phyloP scores from a whole-genome alignment of 192 early-diverging fungal genomes.

The Funneliformis geosporum region DNA sequence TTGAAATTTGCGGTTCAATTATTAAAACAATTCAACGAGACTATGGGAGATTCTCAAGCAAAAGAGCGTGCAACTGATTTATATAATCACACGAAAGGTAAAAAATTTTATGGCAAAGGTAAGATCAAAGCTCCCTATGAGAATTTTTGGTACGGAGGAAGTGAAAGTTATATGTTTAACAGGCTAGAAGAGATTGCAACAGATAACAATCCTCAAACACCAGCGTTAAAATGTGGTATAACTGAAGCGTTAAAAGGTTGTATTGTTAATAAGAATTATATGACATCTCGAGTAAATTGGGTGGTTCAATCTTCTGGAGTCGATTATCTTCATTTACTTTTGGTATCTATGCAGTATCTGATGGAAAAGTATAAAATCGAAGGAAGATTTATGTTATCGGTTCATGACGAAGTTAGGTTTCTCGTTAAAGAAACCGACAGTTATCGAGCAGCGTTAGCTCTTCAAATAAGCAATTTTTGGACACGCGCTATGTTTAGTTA shows the following conservation, averaged over 20 bases:
- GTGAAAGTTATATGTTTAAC: constrained; percentile 96
- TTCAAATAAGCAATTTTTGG: constrained; percentile 95
- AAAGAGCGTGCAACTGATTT: constrained; percentile 65
- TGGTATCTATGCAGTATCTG: constrained; percentile 86
- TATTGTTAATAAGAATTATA: constrained; percentile 60
- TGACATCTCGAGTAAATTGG: constrained; percentile 94
- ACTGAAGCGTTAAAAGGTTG: constrained; percentile 78
- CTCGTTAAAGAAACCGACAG: constrained; percentile 77
- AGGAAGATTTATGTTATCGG: constrained; percentile 84
- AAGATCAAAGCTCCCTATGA: constrained; percentile 33
- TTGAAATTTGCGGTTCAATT: constrained; percentile 78
- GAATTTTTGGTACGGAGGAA: constrained; percentile 83
- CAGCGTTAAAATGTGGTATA: constrained; percentile 84
- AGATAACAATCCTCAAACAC: constrained; percentile 73
- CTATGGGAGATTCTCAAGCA: constrained; percentile 66
- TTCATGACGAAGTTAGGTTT: constrained; percentile 95
- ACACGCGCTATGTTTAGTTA: constrained; percentile 85
- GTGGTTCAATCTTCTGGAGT: constrained; percentile 97
- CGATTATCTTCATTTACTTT: constrained; percentile 91
- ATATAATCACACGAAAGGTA: constrained; percentile 84
- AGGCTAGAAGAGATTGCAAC: constrained; percentile 79
- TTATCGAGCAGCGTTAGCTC: constrained; percentile 72
- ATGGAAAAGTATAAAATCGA: constrained; percentile 74
- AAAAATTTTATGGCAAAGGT: constrained; percentile 40
- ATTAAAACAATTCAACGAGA: constrained; percentile 76